Percentiles rank a stretch among this genome's conserved stretches.
Evolutionary conservation across 257 asterid genomes (phyloP).

Genomic region (Capsicum rhomboideum): DNA sequence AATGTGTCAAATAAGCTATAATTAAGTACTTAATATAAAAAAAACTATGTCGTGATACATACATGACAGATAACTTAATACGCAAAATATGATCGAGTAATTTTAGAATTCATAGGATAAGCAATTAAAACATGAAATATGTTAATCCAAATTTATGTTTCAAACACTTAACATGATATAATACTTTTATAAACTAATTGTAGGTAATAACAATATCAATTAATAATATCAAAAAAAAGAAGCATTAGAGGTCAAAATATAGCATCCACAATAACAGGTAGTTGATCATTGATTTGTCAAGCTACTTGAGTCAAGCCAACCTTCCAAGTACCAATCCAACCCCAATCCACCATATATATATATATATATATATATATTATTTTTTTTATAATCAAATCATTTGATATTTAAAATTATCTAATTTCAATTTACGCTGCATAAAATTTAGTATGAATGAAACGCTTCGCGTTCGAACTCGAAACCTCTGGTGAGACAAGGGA

Average conservation of each 20-base stretch:
- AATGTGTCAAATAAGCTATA: background rate
- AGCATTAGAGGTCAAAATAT: background rate
- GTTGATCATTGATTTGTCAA: background rate
- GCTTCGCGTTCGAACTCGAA: background rate
- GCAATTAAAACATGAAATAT: background rate
- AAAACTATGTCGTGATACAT: too few species aligned
- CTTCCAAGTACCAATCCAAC: background rate
- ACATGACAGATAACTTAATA: background rate
- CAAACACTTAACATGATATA: background rate
- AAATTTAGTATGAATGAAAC: background rate
- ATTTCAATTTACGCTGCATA: accelerated
- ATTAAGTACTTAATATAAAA: too few species aligned
- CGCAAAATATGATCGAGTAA: too few species aligned
- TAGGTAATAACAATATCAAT: background rate
- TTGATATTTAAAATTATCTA: background rate
- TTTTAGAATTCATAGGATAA: too few species aligned
- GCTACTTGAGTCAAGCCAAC: background rate
- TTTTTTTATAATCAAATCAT: background rate
- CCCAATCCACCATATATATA: background rate
- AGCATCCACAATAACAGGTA: background rate
- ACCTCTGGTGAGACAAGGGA: background rate
- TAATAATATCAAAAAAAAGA: background rate
- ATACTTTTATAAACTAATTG: background rate
- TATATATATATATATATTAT: background rate
- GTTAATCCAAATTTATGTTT: background rate